Base-by-base conservation (phyloP, 2,329 filamentous ascomycete genomes). In the Bimuria novae-zelandiae region DNA sequence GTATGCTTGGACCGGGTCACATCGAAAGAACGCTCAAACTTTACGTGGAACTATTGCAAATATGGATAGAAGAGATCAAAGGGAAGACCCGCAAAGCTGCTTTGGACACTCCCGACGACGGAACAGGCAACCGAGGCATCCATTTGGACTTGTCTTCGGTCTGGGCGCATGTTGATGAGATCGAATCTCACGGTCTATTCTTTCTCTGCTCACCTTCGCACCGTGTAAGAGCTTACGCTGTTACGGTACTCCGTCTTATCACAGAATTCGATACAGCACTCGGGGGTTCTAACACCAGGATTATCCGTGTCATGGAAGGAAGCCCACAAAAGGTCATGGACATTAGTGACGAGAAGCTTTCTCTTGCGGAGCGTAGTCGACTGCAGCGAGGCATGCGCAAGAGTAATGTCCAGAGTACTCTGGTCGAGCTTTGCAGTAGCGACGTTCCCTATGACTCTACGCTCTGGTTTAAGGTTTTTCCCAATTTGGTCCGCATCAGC, bases 21-120 rank as follows among this genome's bases (percentile, higher is more conserved):
- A 97, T 99, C 52, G 94, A 99, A 71, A 96, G 88, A 61, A 99
- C 94, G 0, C 75, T 99, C 17, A 88, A 89, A 57, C 81, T 99
- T 10, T 99, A 99, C 66, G 90, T 97, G 23, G 92, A 99, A 73
- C 78, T 99, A 4, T 80, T 99, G 11, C 87, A 92, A 57, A 97
- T 99, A 33, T 99, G 95, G 95, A 96, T 97, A 46, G 92, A 97
- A 57, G 93, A 97, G 68, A 95, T 99, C 57, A 89, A 89, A 67
- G 86, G 89, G 58, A 96, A 94, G 68, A 89, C 87, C 1, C 88
- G 86, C 60, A 89, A 92, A 55, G 88, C 86, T 7, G 82, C 84
- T 5, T 79, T 84, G 1, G 87, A 90, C 25, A 79, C 75, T 3
- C 60, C 82, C 3, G 76, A 81, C 6, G 89, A 92, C 41, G 82